A percentile compares a stretch with the other conserved stretches of the same genome.
These are phyloP conservation scores for Botrytis squamosa DNA, from an alignment of 2,329 filamentous ascomycete genomes.

Conservation along the genomic window DNA sequence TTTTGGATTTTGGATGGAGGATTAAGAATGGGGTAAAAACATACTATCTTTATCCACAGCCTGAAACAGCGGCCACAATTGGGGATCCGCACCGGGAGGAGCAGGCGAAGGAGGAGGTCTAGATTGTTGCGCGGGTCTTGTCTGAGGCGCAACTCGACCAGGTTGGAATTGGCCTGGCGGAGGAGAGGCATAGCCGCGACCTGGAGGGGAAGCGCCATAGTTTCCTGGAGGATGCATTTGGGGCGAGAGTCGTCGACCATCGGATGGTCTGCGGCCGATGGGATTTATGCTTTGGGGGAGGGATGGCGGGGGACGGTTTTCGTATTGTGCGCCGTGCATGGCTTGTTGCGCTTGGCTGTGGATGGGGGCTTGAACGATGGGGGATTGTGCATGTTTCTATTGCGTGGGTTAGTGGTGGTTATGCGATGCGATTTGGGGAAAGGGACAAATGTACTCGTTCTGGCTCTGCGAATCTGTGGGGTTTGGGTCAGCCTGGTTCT, in stretches of 20 bases:
- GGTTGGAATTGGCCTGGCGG: slow-evolving; percentile 45
- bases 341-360: slow-evolving; percentile 30
- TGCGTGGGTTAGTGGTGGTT: background rate
- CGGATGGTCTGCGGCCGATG: slow-evolving; percentile 14
- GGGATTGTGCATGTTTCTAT: slow-evolving; percentile 21
- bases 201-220: slow-evolving; percentile 40
- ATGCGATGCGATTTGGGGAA: background rate
- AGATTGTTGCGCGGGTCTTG: slow-evolving; percentile 50
- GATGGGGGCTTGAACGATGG: background rate
- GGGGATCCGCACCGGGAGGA: slow-evolving; percentile 61
- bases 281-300: slow-evolving; percentile 25
- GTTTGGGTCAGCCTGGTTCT: slow-evolving; percentile 24
- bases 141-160: slow-evolving; percentile 44
- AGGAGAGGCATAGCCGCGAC: slow-evolving; percentile 45
- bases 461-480: slow-evolving; percentile 51
- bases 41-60: slow-evolving; percentile 84
- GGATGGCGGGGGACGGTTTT: slow-evolving; percentile 36
- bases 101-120: slow-evolving; percentile 66
- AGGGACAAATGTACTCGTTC: slow-evolving; percentile 41
- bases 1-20: background rate
- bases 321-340: slow-evolving; percentile 31
- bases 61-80: slow-evolving; percentile 79
- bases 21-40: slow-evolving; percentile 6
- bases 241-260: slow-evolving; percentile 30
- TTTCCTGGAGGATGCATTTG: slow-evolving; percentile 33